A percentile compares a stretch with the other conserved stretches of the same genome.
These are phyloP conservation scores for Usnea hakonensis DNA, from an alignment of 495 filamentous ascomycete species.

Conservation along the genomic window DNA sequence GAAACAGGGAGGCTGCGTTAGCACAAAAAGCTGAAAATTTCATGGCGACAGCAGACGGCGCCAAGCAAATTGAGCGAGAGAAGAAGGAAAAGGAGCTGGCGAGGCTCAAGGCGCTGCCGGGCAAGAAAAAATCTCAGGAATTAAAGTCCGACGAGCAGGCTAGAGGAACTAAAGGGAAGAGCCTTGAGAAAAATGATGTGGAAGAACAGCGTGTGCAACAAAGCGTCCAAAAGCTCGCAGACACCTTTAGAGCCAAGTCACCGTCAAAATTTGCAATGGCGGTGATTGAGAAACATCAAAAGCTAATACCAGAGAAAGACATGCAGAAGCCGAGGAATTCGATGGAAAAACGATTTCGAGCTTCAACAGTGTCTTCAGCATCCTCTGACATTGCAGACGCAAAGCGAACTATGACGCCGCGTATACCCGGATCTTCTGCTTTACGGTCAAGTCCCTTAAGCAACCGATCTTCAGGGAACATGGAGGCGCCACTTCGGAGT, in stretches of 20 bases:
- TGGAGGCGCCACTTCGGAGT: constrained; percentile 14
- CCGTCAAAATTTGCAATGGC: not conserved
- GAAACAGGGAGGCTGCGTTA: constrained; percentile 5
- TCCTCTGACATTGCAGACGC: not conserved
- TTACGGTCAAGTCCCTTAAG: constrained; percentile 12
- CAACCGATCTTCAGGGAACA: constrained; percentile 4
- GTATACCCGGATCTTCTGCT: not conserved
- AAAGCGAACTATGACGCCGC: constrained; percentile 17
- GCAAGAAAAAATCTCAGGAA: not conserved
- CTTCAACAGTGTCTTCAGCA: constrained; percentile 6
- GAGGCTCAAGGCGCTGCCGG: not conserved
- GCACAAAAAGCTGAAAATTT: constrained; percentile 13
- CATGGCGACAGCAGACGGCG: constrained; percentile 15
- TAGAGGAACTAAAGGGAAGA: not conserved
- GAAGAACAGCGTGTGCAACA: not conserved
- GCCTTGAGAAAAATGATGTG: not conserved
- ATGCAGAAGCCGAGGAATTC: not conserved
- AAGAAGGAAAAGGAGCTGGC: not conserved
- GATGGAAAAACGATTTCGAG: not conserved
- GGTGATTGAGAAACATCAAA: not conserved
- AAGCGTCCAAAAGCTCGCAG: not conserved
- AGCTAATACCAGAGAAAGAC: not conserved
- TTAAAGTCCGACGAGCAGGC: not conserved
- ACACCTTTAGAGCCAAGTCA: not conserved
- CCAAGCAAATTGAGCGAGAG: constrained; percentile 17